These are phyloP conservation scores for Diaporthe longicolla DNA, from an alignment of 2,329 filamentous ascomycete species.

Conservation along the genomic window DNA sequence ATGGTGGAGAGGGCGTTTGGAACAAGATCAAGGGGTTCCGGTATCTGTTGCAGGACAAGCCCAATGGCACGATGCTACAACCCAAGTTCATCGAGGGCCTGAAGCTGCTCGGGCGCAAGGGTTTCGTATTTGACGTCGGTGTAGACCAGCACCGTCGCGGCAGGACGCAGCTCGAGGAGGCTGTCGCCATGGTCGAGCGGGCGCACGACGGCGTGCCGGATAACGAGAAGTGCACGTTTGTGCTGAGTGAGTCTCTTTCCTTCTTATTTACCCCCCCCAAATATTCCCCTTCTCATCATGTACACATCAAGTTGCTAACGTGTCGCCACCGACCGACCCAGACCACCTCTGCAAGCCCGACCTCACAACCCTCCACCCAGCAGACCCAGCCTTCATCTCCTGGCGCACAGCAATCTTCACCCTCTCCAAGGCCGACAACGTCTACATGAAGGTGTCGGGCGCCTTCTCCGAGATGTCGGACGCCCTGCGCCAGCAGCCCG, in stretches of 20 bases:
- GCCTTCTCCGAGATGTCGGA: conserved; percentile 83
- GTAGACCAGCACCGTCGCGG: conserved; percentile 86
- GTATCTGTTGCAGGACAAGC: conserved; percentile 86
- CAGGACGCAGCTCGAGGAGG: conserved; percentile 79
- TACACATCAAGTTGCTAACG: neutral
- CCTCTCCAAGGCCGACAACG: conserved; percentile 73
- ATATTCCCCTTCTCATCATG: no score
- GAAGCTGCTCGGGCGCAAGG: conserved; percentile 73
- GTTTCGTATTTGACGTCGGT: conserved; percentile 84
- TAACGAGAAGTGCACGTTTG: conserved; percentile 73
- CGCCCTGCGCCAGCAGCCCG: conserved; percentile 61
- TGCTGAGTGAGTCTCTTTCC: conserved; percentile 73
- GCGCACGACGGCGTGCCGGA: conserved; percentile 74
- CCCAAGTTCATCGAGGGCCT: conserved; percentile 75
- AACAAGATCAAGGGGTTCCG: conserved; percentile 81
- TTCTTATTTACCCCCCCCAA: neutral
- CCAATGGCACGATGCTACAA: conserved; percentile 73
- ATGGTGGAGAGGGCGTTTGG: conserved; percentile 74
- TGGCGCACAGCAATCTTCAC: conserved; percentile 80
- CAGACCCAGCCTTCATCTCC: conserved; percentile 71
- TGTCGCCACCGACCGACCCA: conserved; percentile 51
- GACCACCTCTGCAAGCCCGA: conserved; percentile 94
- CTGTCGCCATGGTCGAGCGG: conserved; percentile 77
- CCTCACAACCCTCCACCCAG: conserved; percentile 73
- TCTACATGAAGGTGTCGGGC: conserved; percentile 78